These are phyloP conservation scores for Hymenoscyphus infarciens DNA, from an alignment of 2,329 filamentous ascomycete genomes.

Conservation along the genomic window DNA sequence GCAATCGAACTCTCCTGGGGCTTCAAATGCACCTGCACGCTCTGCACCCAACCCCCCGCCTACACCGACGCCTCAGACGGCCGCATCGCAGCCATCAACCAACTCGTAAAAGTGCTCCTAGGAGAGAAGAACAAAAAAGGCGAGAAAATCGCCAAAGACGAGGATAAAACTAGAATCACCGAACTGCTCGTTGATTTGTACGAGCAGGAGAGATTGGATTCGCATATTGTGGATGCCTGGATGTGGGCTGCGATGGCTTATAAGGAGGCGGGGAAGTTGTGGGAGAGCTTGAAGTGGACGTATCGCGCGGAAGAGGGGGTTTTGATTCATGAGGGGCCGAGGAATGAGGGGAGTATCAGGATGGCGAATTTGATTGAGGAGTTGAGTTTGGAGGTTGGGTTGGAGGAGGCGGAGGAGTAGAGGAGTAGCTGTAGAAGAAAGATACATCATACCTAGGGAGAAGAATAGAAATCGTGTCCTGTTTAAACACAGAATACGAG, in stretches of 20 bases:
- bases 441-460: too few species aligned
- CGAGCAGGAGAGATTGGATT: slow-evolving; percentile 35
- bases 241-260: slow-evolving; percentile 38
- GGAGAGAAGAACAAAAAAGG: slow-evolving; percentile 15
- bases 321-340: slow-evolving; percentile 14
- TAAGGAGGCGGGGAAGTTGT: slow-evolving; percentile 33
- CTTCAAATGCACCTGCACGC: slow-evolving; percentile 38
- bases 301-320: slow-evolving; percentile 14
- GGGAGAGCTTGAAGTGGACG: slow-evolving; percentile 12
- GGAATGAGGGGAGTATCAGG: slow-evolving; percentile 4
- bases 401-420: slow-evolving; percentile 8
- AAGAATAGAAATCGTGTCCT: too few species aligned
- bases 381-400: slow-evolving; percentile 3
- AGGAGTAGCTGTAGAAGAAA: not conserved
- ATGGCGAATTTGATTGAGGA: slow-evolving; percentile 12
- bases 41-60: slow-evolving; percentile 29
- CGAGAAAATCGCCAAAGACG: slow-evolving; percentile 14
- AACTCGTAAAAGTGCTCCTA: slow-evolving; percentile 28
- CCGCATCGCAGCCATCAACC: slow-evolving; percentile 30
- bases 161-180: slow-evolving; percentile 23
- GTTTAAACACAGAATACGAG: too few species aligned
- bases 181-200: slow-evolving; percentile 39
- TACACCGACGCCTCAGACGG: slow-evolving; percentile 32
- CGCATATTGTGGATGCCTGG: slow-evolving; percentile 36
- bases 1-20: slow-evolving; percentile 37